Conservation (phyloP, 805 yeast species). For the Limtongia smithiae region DNA sequence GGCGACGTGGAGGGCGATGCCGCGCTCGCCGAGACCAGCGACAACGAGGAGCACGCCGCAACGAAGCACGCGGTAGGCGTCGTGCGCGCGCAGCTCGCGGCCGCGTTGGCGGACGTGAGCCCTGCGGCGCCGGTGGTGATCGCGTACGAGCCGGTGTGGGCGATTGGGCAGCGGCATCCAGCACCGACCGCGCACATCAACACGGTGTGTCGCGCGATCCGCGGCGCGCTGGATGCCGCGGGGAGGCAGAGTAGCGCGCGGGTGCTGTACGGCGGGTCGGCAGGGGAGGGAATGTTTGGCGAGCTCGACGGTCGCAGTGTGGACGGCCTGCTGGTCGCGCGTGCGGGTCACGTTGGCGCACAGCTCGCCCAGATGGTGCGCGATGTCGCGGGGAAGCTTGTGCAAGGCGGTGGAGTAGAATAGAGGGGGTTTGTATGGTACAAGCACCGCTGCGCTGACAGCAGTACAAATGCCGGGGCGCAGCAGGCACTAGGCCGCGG, state of each 20-base stretch:
- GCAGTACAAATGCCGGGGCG: too few species aligned
- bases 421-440: too few species aligned
- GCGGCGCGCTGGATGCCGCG: conserved; percentile 15
- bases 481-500: too few species aligned
- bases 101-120: conserved; percentile 13
- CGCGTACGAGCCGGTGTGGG: conserved; percentile 38
- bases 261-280: conserved; percentile 35
- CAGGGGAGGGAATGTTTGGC: conserved; percentile 32
- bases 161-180: conserved; percentile 35
- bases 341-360: conserved; percentile 33
- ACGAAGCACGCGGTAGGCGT: conserved; percentile 22
- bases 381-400: too few species aligned
- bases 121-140: conserved; percentile 22
- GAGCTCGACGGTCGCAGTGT: conserved; percentile 25
- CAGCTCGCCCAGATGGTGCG: conserved; percentile 31
- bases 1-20: conserved; percentile 29
- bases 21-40: conserved; percentile 31
- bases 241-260: conserved; percentile 16
- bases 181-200: conserved; percentile 32
- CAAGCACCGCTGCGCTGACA: too few species aligned
- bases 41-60: conserved; percentile 1
- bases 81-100: conserved; percentile 25
- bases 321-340: conserved; percentile 35
- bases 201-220: conserved; percentile 30
- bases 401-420: too few species aligned